Conservation (phyloP, 352 stramenopile genomes). For the Phytophthora europaea region DNA sequence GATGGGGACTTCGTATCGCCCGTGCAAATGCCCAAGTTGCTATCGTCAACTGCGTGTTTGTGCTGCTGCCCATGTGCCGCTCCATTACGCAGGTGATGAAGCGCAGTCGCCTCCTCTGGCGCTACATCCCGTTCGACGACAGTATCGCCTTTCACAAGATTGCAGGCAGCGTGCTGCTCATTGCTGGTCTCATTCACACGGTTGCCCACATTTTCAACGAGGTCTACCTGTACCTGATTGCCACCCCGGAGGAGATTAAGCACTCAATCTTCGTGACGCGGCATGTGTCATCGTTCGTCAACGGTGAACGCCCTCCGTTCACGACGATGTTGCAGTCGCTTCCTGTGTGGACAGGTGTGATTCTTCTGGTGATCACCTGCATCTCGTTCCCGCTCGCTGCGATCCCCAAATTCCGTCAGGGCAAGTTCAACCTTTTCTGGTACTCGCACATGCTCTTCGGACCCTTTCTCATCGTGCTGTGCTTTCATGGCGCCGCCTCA, state of each 20-base stretch:
- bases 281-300: slow-evolving; percentile 58
- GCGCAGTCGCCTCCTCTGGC: slow-evolving; percentile 66
- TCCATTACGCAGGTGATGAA: slow-evolving; percentile 83
- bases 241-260: slow-evolving; percentile 67
- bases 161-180: slow-evolving; percentile 67
- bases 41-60: slow-evolving; percentile 83
- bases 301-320: slow-evolving; percentile 68
- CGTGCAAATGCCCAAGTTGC: slow-evolving; percentile 77
- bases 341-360: slow-evolving; percentile 73
- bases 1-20: slow-evolving; percentile 78
- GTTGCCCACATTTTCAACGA: slow-evolving; percentile 76
- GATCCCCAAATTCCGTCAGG: slow-evolving; percentile 79
- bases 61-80: slow-evolving; percentile 84
- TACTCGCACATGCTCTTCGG: slow-evolving; percentile 88
- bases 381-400: slow-evolving; percentile 79
- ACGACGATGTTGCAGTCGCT: slow-evolving; percentile 72
- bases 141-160: slow-evolving; percentile 88
- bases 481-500: slow-evolving; percentile 70
- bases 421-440: slow-evolving; percentile 86
- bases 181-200: slow-evolving; percentile 70
- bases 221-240: slow-evolving; percentile 74
- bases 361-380: slow-evolving; percentile 72
- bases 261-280: slow-evolving; percentile 70
- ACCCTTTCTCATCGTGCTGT: slow-evolving; percentile 70
- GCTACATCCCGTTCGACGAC: slow-evolving; percentile 85